A percentile compares a stretch with the other conserved stretches of the same genome.
Evolutionary conservation across 2,329 filamentous ascomycete species (phyloP).

Genomic region (Knufia fluminis): DNA sequence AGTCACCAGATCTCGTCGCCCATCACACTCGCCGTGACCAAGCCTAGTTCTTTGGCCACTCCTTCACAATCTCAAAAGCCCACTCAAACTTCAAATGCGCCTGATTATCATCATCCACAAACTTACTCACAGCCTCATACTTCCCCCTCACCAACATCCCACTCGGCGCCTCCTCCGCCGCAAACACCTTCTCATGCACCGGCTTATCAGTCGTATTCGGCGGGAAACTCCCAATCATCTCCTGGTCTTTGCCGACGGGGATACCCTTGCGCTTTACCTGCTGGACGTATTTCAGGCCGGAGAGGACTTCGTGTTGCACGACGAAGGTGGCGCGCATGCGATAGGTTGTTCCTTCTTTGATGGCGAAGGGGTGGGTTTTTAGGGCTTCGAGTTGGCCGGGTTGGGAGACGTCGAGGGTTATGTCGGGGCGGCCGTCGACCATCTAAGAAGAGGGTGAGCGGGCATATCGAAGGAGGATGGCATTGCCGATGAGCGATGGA

Average conservation of each 20-base stretch:
- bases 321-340: slow-evolving; percentile 91
- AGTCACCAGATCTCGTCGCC: too few relatives aligned
- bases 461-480: neutral
- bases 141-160: slow-evolving; percentile 84
- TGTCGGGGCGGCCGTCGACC: slow-evolving; percentile 69
- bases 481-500: too few relatives aligned
- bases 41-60: slow-evolving; percentile 56
- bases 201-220: slow-evolving; percentile 74
- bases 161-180: slow-evolving; percentile 79
- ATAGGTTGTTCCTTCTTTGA: slow-evolving; percentile 92
- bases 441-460: slow-evolving; percentile 37
- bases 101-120: slow-evolving; percentile 91
- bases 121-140: slow-evolving; percentile 82
- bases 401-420: slow-evolving; percentile 75
- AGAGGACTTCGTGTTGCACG: slow-evolving; percentile 93
- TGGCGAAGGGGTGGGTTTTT: slow-evolving; percentile 88
- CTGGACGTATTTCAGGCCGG: slow-evolving; percentile 92
- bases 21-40: too few relatives aligned
- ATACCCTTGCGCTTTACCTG: slow-evolving; percentile 84
- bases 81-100: slow-evolving; percentile 88
- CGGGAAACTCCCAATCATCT: neutral
- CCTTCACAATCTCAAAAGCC: slow-evolving; percentile 94
- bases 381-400: slow-evolving; percentile 66
- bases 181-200: slow-evolving; percentile 72
- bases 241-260: slow-evolving; percentile 64